Percentiles rank a stretch among this genome's conserved stretches.
phyloP scores from a whole-genome alignment of 768 basidiomycete genomes.

The Boletus rubroflammeus region DNA sequence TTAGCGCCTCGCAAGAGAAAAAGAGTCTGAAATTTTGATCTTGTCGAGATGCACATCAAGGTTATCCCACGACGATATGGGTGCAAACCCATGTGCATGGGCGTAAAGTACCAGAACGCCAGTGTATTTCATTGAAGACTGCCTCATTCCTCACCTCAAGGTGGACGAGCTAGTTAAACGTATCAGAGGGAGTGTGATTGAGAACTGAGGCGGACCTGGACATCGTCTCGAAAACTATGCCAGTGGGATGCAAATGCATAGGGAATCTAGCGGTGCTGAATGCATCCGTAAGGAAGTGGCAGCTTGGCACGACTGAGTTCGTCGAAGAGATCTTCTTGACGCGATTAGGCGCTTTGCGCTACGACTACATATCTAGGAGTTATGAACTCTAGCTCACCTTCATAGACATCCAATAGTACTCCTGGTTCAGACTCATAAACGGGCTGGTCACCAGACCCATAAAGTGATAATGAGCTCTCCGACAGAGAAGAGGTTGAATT shows the following conservation, averaged over 20 bases:
- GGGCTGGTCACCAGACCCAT: background rate
- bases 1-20: background rate
- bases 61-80: too few relatives aligned
- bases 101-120: background rate
- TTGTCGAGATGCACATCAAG: background rate
- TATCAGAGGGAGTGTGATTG: background rate
- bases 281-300: background rate
- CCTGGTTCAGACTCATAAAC: background rate
- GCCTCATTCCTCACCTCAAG: background rate
- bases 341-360: background rate
- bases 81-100: too few relatives aligned
- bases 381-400: background rate
- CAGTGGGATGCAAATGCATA: background rate
- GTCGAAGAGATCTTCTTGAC: background rate
- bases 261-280: background rate
- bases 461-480: background rate
- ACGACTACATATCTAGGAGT: background rate
- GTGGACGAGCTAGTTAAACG: background rate
- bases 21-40: background rate
- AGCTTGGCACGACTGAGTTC: background rate
- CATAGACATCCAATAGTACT: background rate
- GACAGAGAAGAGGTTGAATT: background rate
- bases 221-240: too few relatives aligned
- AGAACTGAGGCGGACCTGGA: background rate
- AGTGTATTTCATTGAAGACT: background rate